These are phyloP conservation scores for Megacollybia platyphylla DNA, from an alignment of 1,284 basidiomycete species.

Conservation along the genomic window DNA sequence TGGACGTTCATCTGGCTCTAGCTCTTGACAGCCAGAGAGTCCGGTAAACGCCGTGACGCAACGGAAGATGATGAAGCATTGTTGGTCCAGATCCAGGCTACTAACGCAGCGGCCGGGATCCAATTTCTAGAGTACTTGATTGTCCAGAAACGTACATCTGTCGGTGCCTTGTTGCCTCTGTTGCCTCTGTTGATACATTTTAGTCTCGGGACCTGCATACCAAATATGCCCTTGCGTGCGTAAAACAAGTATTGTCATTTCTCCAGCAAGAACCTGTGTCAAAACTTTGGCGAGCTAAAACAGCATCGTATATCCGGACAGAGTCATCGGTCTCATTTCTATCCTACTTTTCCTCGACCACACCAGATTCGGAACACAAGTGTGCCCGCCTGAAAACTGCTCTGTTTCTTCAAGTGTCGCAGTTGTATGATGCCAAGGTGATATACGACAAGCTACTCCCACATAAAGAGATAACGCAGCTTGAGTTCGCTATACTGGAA, in stretches of 20 bases:
- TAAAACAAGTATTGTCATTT: conserved; percentile 39
- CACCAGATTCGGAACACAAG: conserved; percentile 66
- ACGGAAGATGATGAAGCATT: conserved; percentile 45
- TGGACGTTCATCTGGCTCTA: conserved; percentile 12
- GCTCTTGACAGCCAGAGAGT: conserved; percentile 43
- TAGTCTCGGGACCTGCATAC: conserved; percentile 49
- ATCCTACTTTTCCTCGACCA: conserved; percentile 51
- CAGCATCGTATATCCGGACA: conserved; percentile 34
- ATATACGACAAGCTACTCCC: conserved; percentile 36
- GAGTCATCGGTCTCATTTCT: conserved; percentile 32
- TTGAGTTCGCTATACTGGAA: conserved; percentile 72
- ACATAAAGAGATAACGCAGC: conserved; percentile 38
- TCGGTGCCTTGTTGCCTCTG: conserved; percentile 14
- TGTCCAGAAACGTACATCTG: conserved; percentile 52
- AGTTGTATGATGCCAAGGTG: conserved; percentile 43
- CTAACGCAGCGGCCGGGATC: conserved; percentile 45
- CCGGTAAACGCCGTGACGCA: conserved; percentile 33
- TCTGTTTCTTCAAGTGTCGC: conserved; percentile 68
- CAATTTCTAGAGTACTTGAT: conserved; percentile 75
- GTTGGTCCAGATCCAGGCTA: conserved; percentile 40
- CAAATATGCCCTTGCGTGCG: conserved; percentile 40
- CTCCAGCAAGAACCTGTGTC: conserved; percentile 35
- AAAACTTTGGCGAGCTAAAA: conserved; percentile 66
- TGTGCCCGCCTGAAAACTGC: conserved; percentile 61
- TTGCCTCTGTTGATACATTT: conserved; percentile 2